Evolutionary conservation across 345 rosid genomes (phyloP).

Genomic region (Kandelia obovata): DNA sequence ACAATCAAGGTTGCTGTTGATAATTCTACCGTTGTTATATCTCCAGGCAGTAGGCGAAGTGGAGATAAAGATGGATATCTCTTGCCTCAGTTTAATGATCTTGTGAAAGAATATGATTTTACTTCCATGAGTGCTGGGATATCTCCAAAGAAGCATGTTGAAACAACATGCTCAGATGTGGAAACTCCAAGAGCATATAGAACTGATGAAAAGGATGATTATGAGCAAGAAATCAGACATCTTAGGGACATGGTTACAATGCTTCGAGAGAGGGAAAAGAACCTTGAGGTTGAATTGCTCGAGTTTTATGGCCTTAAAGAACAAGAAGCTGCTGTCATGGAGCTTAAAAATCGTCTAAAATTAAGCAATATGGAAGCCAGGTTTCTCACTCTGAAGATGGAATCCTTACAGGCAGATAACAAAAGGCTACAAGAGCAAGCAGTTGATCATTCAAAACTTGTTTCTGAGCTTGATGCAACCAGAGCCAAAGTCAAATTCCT

Average conservation of each 20-base stretch:
- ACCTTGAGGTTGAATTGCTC: slow-evolving; percentile 64
- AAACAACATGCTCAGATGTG: slow-evolving; percentile 33
- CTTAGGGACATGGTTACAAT: slow-evolving; percentile 50
- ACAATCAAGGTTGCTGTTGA: slow-evolving; percentile 22
- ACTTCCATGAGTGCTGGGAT: slow-evolving; percentile 9
- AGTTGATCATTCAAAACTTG: slow-evolving; percentile 46
- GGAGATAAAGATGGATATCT: slow-evolving; percentile 47
- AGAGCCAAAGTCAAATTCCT: slow-evolving; percentile 50
- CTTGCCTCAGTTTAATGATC: slow-evolving; percentile 53
- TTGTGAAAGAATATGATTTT: slow-evolving; percentile 44
- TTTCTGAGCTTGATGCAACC: slow-evolving; percentile 55
- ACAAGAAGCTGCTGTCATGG: slow-evolving; percentile 64
- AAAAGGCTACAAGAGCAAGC: slow-evolving; percentile 54
- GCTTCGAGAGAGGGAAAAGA: slow-evolving; percentile 70
- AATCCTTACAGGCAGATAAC: slow-evolving; percentile 66
- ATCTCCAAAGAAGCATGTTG: slow-evolving; percentile 33
- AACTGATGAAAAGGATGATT: slow-evolving; percentile 40
- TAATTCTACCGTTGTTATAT: slow-evolving; percentile 24
- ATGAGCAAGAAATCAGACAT: slow-evolving; percentile 58
- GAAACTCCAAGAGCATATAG: slow-evolving; percentile 40
- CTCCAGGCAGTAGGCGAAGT: slow-evolving; percentile 36
- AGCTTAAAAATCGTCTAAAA: slow-evolving; percentile 77
- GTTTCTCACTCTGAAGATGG: slow-evolving; percentile 63
- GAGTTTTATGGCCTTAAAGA: slow-evolving; percentile 87
- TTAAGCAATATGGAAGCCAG: slow-evolving; percentile 66